These are phyloP conservation scores for Syzygium oleosum DNA, from an alignment of 345 rosid genomes.

Conservation along the genomic window DNA sequence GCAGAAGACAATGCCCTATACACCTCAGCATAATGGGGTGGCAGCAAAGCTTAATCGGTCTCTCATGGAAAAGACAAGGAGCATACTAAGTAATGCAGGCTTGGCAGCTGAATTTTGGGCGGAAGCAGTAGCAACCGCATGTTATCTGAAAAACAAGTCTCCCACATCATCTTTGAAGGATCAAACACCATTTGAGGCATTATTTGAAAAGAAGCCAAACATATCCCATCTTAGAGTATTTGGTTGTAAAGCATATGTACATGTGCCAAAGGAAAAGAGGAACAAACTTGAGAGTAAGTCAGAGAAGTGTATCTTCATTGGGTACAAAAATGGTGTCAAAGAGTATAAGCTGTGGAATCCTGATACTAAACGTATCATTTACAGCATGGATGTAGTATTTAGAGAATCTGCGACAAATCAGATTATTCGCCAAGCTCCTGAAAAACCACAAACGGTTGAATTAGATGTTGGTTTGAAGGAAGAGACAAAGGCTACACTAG, in stretches of 20 bases:
- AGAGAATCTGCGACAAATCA: background rate
- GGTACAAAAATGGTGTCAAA: background rate
- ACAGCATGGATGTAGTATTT: background rate
- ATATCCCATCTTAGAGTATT: background rate
- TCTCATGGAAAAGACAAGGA: too few relatives aligned
- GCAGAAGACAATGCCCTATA: too few relatives aligned
- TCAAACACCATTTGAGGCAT: too few relatives aligned
- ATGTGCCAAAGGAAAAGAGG: background rate
- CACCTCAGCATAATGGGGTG: too few relatives aligned
- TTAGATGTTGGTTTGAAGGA: background rate
- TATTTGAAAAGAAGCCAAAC: too few relatives aligned
- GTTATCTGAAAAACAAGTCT: too few relatives aligned
- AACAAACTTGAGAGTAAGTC: background rate
- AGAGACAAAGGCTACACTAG: background rate
- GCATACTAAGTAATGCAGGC: too few relatives aligned
- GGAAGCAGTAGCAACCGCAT: too few relatives aligned
- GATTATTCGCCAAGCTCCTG: background rate
- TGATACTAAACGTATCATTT: background rate
- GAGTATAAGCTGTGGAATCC: background rate
- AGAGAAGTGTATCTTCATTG: background rate
- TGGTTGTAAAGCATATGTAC: background rate
- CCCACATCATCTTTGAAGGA: too few relatives aligned
- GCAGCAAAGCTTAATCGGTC: too few relatives aligned
- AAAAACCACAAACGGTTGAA: background rate
- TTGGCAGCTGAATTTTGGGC: too few relatives aligned